Evolutionary conservation across 1,284 basidiomycete genomes (phyloP).

Genomic region (Inonotus hispidus): DNA sequence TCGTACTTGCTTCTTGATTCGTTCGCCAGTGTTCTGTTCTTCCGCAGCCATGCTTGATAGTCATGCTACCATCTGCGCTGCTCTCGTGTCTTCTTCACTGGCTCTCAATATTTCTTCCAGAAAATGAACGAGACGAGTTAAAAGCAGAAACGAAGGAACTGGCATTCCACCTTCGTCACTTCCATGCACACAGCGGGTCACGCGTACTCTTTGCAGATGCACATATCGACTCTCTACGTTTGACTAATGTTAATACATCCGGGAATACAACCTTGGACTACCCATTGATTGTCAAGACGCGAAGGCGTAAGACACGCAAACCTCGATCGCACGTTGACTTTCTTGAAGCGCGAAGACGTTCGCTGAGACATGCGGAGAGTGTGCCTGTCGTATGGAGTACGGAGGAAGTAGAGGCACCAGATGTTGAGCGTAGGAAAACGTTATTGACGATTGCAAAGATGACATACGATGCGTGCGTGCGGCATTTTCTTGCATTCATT

Average conservation of each 20-base stretch:
- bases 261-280: slow-evolving; percentile 20
- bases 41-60: not conserved
- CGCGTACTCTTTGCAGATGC: slow-evolving; percentile 59
- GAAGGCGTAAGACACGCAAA: slow-evolving; percentile 36
- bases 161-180: slow-evolving; percentile 58
- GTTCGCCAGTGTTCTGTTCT: not conserved
- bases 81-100: slow-evolving; percentile 5
- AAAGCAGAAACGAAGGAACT: not conserved
- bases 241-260: slow-evolving; percentile 19
- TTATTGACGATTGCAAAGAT: slow-evolving; percentile 88
- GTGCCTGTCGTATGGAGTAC: slow-evolving; percentile 53
- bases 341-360: slow-evolving; percentile 44
- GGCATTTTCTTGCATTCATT: not conserved
- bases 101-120: not conserved
- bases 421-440: slow-evolving; percentile 74
- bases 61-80: slow-evolving; percentile 12
- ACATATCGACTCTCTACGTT: slow-evolving; percentile 22
- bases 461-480: slow-evolving; percentile 82
- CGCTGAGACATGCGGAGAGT: slow-evolving; percentile 44
- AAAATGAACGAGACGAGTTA: not conserved
- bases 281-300: slow-evolving; percentile 36
- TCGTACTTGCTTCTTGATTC: not conserved
- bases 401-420: slow-evolving; percentile 56
- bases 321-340: slow-evolving; percentile 50
- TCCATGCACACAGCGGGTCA: slow-evolving; percentile 45